Base-by-base conservation (phyloP, 1,284 basidiomycete genomes). In the Marasmius sp. region DNA sequence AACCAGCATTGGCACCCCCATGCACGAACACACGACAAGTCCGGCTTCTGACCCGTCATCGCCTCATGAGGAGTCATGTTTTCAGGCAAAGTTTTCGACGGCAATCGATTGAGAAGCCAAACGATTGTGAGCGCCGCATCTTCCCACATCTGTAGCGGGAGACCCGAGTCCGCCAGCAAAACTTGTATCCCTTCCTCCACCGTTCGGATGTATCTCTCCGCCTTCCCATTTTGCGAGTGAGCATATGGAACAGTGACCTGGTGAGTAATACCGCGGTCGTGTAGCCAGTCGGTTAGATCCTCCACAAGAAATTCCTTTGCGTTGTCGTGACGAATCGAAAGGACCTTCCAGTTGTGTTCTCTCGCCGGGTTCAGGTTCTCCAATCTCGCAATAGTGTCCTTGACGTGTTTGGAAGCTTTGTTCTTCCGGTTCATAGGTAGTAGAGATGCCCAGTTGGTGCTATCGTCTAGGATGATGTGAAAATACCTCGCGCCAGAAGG, bases 161-260 rank as follows among this genome's bases (percentile, higher is more conserved):
- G 58, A 8, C 67, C 64, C 4, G 72, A 61, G 3, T 69, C 69
- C 1, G 67, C 63, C 3, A 74, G 61, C 10, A 76, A 59, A 0
- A 69, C 41, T 16, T n/a, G n/a, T n/a, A n/a, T n/a, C n/a, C n/a
- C n/a, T n/a, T n/a, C n/a, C n/a, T n/a, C n/a, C n/a, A n/a, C 61
- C 0, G 72, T 74, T 0, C 70, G 48, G 57, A 75, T 72, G 34
- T 70, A 65, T 1, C 69, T 61, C 63, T 79, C 75, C 8, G 68
- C 67, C 20, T 71, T 70, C 1, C 77, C 73, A 62, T 76, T 77
- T 57, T 74, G 68, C 12, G 67, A 60, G 53, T 72, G 71, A 1
- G 69, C 67, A 65, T 74, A 70, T 1, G 72, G 69, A 5, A 66
- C 67, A 1, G 64, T 67, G 2, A 60, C 18, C 50, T 72, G 67